phyloP scores from a whole-genome alignment of 768 basidiomycete species.

The Tulasnella sp. region DNA sequence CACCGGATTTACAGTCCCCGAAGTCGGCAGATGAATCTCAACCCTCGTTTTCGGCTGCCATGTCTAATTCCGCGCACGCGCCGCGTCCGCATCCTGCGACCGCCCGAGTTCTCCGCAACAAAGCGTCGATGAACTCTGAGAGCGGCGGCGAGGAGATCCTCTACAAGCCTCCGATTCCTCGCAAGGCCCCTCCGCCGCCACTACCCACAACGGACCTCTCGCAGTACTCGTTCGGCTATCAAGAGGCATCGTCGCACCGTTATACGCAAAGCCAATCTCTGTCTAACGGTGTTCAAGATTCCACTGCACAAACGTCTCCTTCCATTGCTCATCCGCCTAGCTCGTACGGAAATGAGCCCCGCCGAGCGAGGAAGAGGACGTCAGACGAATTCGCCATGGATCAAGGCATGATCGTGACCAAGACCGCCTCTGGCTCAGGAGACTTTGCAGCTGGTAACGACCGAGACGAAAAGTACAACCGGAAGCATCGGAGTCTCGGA shows the following conservation, averaged over 20 bases:
- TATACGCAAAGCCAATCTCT: not conserved
- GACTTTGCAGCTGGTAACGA: not conserved
- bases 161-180: constrained; percentile 30
- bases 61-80: not conserved
- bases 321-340: not conserved
- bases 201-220: constrained; percentile 1
- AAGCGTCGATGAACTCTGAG: constrained; percentile 64
- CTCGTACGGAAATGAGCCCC: constrained; percentile 21
- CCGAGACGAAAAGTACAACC: constrained; percentile 16
- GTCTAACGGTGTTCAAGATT: not conserved
- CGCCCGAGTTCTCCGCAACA: constrained; percentile 6
- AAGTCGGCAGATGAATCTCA: not conserved
- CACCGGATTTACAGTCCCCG: not conserved
- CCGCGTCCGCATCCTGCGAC: not conserved
- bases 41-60: not conserved
- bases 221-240: not conserved
- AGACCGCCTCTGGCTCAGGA: not conserved
- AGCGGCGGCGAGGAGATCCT: constrained; percentile 86
- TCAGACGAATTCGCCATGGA: constrained; percentile 80
- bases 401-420: constrained; percentile 42
- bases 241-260: not conserved
- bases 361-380: constrained; percentile 59
- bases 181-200: constrained; percentile 3
- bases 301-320: not conserved
- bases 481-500: constrained; percentile 61